Evolutionary conservation across 305 asterid species (phyloP).

Genomic region (Fraxinus velutina): DNA sequence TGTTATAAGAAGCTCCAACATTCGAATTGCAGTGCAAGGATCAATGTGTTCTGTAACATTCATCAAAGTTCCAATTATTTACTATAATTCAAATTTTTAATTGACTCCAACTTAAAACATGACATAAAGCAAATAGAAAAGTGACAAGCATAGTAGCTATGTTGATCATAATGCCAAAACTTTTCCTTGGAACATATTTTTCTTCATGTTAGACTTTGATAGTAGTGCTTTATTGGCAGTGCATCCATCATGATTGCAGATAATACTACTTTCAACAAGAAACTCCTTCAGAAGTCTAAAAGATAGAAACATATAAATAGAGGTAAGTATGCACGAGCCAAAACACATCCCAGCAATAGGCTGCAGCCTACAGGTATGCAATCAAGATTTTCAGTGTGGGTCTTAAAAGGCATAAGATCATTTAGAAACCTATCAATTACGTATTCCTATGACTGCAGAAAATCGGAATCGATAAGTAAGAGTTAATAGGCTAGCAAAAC

Average conservation of each 20-base stretch:
- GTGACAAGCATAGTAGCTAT: neutral
- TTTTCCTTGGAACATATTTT: constrained; percentile 3
- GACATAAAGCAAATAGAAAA: neutral
- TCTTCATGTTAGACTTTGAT: neutral
- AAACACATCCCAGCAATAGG: neutral
- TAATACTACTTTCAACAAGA: constrained; percentile 3
- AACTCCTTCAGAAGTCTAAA: constrained; percentile 4
- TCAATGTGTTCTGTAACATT: neutral
- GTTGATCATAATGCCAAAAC: neutral
- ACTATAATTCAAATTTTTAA: neutral
- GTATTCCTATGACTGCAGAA: neutral
- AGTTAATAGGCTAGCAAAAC: neutral
- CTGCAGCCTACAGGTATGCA: neutral
- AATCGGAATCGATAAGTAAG: neutral
- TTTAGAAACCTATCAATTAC: neutral
- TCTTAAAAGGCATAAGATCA: neutral
- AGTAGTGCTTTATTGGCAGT: neutral
- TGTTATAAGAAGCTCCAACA: neutral
- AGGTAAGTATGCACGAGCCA: neutral
- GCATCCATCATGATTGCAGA: neutral
- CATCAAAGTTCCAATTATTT: neutral
- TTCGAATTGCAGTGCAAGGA: neutral
- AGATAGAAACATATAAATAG: neutral
- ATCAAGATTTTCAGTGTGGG: neutral
- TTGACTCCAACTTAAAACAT: neutral